Conservation (phyloP, 2,329 filamentous ascomycete species). For the Aspergillus fumigatus region DNA sequence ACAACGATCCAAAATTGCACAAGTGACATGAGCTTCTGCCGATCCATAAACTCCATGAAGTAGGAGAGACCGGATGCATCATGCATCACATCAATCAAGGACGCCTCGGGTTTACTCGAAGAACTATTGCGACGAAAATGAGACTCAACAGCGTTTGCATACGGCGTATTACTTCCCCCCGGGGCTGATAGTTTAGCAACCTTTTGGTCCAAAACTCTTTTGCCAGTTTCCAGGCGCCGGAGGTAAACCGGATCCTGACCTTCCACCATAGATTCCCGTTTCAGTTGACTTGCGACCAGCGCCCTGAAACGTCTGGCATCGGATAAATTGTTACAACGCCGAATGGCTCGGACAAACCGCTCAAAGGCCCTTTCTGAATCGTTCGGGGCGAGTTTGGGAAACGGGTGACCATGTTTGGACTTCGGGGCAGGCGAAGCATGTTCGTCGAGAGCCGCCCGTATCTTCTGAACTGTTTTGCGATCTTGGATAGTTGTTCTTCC, state of each 20-base stretch:
- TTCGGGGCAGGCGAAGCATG: conserved; percentile 80
- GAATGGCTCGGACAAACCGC: conserved; percentile 83
- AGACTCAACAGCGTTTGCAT: conserved; percentile 22
- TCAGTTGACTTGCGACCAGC: conserved; percentile 86
- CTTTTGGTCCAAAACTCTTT: conserved; percentile 81
- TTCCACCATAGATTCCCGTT: conserved; percentile 73
- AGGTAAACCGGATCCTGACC: conserved; percentile 82
- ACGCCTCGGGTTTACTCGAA: conserved; percentile 69
- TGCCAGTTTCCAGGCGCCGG: conserved; percentile 84
- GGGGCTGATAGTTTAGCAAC: conserved; percentile 74
- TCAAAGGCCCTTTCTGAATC: conserved; percentile 94
- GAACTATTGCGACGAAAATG: conserved; percentile 35
- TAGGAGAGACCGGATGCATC: conserved; percentile 90
- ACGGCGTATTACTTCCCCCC: conserved; percentile 42
- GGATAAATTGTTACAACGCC: conserved; percentile 83
- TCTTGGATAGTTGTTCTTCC: conserved; percentile 86
- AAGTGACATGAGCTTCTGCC: conserved; percentile 76
- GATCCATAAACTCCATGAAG: conserved; percentile 99
- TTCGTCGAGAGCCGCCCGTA: conserved; percentile 87
- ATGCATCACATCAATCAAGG: conserved; percentile 79
- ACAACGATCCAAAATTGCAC: conserved; percentile 99
- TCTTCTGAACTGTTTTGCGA: conserved; percentile 85
- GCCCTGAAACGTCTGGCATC: conserved; percentile 90
- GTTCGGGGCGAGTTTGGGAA: conserved; percentile 72
- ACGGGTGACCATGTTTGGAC: conserved; percentile 59